phyloP scores from a whole-genome alignment of 345 rosid genomes.

The Syzygium aromaticum region DNA sequence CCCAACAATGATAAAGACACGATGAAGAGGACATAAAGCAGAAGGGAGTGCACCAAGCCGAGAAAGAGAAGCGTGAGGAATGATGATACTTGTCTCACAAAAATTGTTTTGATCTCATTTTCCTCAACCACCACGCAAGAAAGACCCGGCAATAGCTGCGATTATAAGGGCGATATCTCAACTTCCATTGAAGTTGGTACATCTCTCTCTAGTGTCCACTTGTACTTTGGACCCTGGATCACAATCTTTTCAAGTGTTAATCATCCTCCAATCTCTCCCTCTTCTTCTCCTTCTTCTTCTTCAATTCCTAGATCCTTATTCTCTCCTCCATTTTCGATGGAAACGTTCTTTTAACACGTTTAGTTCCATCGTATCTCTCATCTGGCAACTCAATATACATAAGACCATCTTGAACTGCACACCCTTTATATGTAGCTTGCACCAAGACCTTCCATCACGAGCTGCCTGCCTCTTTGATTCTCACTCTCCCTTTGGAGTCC shows the following conservation, averaged over 20 bases:
- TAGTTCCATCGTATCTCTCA: background rate
- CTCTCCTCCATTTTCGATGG: background rate
- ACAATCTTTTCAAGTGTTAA: background rate
- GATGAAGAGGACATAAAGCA: background rate
- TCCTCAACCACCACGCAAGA: constrained; percentile 20
- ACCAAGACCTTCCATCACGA: background rate
- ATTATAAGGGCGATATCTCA: constrained; percentile 12
- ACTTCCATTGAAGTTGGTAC: constrained; percentile 8
- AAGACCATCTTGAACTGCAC: background rate
- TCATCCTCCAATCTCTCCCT: background rate
- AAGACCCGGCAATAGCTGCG: background rate
- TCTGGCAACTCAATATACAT: background rate
- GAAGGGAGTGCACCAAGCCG: background rate
- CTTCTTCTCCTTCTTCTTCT: background rate
- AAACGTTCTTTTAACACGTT: background rate
- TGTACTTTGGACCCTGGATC: background rate
- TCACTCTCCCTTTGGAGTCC: background rate
- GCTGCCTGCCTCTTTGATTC: background rate
- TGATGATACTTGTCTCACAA: background rate
- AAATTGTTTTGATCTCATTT: constrained; percentile 4
- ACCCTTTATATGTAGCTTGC: background rate
- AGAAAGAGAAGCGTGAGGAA: background rate
- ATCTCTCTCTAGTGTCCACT: background rate
- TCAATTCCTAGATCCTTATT: background rate
- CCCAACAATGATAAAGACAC: background rate